Base-by-base conservation (phyloP, 192 early-diverging fungal genomes). In the Phycomyces nitens region DNA sequence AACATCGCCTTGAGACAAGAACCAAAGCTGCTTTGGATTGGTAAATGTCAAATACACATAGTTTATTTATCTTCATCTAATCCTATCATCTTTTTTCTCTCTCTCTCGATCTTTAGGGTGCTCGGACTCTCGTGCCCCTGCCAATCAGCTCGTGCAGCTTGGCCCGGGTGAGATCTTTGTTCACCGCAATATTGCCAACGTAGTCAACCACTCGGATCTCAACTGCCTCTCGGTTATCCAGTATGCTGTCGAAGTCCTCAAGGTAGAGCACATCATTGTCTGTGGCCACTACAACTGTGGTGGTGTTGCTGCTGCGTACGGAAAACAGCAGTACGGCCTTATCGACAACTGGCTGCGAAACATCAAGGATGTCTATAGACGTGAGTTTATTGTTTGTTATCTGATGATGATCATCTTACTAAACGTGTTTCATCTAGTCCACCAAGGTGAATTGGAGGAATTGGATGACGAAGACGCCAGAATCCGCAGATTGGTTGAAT, bases 181-280 rank as follows among this genome's bases (percentile, higher is more conserved):
- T 11, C 94, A 97, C 78, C 84, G 97, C 68, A 99, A 98, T 81
- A 96, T 99, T 60, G 97, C 95, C 66, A 97, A 97, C 78, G 87
- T 91, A 43, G 85, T 98, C 26, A 77, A 77, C 5, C 83, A 88
- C 72, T 82, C 88, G 24, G 97, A 99, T 73, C 68, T 94, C 66
- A 94, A 84, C 66, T 78, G 77, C 39, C 80, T 93, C 7, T 90
- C 89, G 6, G 95, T 96, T 40, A 81, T 99, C 50, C 90, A 97
- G 76, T 99, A 93, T 61, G 93, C 95, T 21, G 93, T 99, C 56
- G 87, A 93, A 53, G 82, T 88, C 41, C 85, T 99, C 59, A 88
- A 90, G 70, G 93, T 99, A 59, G 85, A 95, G 68, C 92, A 99
- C 66, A 80, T 99, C 62, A 81, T 99, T 59, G 89, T 99, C 10